These are phyloP conservation scores for Venturiaceae sp. DNA, from an alignment of 2,329 filamentous ascomycete species.

Conservation along the genomic window DNA sequence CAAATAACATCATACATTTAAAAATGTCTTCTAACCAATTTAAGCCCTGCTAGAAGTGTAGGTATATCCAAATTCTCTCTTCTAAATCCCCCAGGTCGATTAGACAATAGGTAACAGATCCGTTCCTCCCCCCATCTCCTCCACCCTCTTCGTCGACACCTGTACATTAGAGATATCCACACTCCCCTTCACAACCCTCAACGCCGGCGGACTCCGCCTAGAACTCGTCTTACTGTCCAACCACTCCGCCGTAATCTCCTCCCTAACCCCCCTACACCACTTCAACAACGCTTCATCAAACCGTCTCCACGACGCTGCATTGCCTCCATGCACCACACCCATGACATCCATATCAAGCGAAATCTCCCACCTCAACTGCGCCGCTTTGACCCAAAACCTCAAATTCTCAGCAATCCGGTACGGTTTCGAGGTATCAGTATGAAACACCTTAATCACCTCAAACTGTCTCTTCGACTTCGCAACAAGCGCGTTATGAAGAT, in stretches of 20 bases:
- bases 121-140: too few relatives aligned
- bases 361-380: conserved; percentile 87
- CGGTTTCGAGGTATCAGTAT: conserved; percentile 88
- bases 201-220: conserved; percentile 24
- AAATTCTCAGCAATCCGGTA: conserved; percentile 92
- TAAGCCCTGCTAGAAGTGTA: too few relatives aligned
- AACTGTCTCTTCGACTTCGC: conserved; percentile 78
- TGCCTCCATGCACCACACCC: conserved; percentile 65
- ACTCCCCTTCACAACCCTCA: conserved; percentile 21
- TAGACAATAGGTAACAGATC: too few relatives aligned
- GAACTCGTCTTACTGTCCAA: conserved; percentile 27
- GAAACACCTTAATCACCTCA: conserved; percentile 78
- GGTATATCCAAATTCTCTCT: too few relatives aligned
- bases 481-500: conserved; percentile 83
- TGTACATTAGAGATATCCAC: too few relatives aligned
- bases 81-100: too few relatives aligned
- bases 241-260: conserved; percentile 73
- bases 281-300: conserved; percentile 75
- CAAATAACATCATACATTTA: too few relatives aligned
- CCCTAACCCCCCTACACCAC: conserved; percentile 75
- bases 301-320: conserved; percentile 60
- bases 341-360: conserved; percentile 74
- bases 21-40: too few relatives aligned
- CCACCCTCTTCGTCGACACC: too few relatives aligned
- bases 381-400: conserved; percentile 91